Evolutionary conservation across 805 yeast species (phyloP), one percentile per base, ranked within the genome.

Genomic region (Millerozyma miso): DNA sequence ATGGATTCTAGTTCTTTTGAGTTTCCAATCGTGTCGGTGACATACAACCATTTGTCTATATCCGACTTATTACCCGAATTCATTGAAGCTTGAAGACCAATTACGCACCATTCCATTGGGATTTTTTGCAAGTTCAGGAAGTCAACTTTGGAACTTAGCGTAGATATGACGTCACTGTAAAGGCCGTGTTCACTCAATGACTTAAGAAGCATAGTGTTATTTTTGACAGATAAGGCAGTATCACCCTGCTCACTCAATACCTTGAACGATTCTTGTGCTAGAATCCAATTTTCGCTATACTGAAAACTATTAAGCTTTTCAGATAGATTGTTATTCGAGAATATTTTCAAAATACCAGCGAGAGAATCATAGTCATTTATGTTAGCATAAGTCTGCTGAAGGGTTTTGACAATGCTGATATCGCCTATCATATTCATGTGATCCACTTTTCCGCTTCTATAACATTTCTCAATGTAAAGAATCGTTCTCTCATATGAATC

Each of bases 311-410:
- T 70, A 19, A 90, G 74, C 56, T 88, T 86, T 46, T 89, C 90
- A n/a, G 79, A 76, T 35, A 88, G 64, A 49, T 80, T 79, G 33
- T 80, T 77, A 0, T 84, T 76, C 0, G 95, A 80, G 51, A 87
- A 83, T 46, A 75, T 75, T 45, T 86, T 81, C 43, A 90, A 65
- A 3, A 88, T 80, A 17, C 99, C 99, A 56, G 86, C 90, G 26
- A 93, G 70, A 0, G 96, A 82, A 66, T 93, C 99, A 31, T 83
- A 74, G 55, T 95, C 99, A 53, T 88, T 91, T 38, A 93, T 79
- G 44, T 80, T 84, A 5, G 96, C 83, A 59, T 93, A 93, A 69
- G 90, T 85, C 19, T 76, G 74, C 52, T 88, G 88, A n/a, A 93
- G 62, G 4, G 81, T 72, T 1, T 67, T 58, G 17, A 71, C 73